phyloP scores from a whole-genome alignment of 345 rosid genomes.

The Brassica nigra region DNA sequence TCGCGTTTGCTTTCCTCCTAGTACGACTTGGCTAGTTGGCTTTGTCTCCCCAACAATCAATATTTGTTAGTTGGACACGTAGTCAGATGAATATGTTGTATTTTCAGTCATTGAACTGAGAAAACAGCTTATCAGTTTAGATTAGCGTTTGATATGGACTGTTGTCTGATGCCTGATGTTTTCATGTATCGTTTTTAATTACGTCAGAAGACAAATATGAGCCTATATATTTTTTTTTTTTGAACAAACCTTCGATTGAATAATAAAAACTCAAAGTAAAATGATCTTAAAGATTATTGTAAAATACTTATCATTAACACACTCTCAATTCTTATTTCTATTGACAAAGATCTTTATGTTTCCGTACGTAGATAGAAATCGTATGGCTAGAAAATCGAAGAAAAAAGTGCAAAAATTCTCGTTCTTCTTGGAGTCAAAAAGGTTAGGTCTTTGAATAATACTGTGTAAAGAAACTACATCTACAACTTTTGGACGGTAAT shows the following conservation, averaged over 20 bases:
- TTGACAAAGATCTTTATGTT: background rate
- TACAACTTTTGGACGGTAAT: slow-evolving; percentile 42
- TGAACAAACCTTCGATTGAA: too few species aligned
- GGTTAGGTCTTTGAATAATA: slow-evolving; percentile 44
- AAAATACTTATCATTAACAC: background rate
- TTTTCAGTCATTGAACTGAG: background rate
- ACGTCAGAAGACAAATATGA: too few species aligned
- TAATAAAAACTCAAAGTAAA: too few species aligned
- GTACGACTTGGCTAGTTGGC: too few species aligned
- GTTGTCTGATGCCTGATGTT: background rate
- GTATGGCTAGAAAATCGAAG: slow-evolving; percentile 29
- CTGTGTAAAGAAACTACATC: slow-evolving; percentile 40
- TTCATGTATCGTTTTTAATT: background rate
- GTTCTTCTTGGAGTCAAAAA: slow-evolving; percentile 41
- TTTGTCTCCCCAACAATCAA: too few species aligned
- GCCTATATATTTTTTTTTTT: too few species aligned
- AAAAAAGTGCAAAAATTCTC: slow-evolving; percentile 33
- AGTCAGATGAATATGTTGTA: background rate
- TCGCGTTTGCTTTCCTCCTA: too few species aligned
- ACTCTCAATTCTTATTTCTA: slow-evolving; percentile 1
- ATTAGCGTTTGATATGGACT: background rate
- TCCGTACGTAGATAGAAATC: slow-evolving; percentile 26
- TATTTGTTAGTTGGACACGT: background rate
- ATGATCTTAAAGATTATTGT: background rate
- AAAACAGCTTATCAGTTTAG: background rate